Evolutionary conservation across 345 rosid genomes (phyloP).

Genomic region (Atalantia buxifolia): DNA sequence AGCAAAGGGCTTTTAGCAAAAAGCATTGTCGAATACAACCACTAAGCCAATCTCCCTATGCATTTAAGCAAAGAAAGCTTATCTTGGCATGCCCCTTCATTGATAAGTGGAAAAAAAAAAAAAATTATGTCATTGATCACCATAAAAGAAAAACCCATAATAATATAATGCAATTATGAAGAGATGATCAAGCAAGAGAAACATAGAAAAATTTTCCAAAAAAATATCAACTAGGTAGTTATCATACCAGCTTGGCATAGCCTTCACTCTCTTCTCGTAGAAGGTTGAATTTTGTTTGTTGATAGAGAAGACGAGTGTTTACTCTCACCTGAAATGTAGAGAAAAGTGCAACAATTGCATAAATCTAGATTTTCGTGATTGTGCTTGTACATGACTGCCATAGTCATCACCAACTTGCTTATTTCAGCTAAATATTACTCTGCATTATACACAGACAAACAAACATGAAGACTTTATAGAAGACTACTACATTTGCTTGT

Average conservation of each 20-base stretch:
- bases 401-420: not conserved
- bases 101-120: not conserved
- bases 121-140: not conserved
- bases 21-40: not conserved
- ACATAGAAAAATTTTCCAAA: not conserved
- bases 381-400: not conserved
- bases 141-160: not conserved
- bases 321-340: constrained; percentile 78
- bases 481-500: not conserved
- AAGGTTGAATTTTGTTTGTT: constrained; percentile 97
- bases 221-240: not conserved
- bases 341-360: not conserved
- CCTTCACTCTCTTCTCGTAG: constrained; percentile 99
- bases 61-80: not conserved
- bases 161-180: not conserved
- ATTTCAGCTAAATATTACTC: not conserved
- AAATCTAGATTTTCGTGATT: not conserved
- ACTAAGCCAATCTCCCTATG: not conserved
- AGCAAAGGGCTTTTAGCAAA: not conserved
- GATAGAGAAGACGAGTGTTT: constrained; percentile 96
- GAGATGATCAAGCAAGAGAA: not conserved
- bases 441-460: not conserved
- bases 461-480: not conserved
- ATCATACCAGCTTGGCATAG: constrained; percentile 93
- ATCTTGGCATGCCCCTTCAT: too few relatives aligned